Conservation (phyloP, 768 basidiomycete species). For the Thelephora ganbajun region DNA sequence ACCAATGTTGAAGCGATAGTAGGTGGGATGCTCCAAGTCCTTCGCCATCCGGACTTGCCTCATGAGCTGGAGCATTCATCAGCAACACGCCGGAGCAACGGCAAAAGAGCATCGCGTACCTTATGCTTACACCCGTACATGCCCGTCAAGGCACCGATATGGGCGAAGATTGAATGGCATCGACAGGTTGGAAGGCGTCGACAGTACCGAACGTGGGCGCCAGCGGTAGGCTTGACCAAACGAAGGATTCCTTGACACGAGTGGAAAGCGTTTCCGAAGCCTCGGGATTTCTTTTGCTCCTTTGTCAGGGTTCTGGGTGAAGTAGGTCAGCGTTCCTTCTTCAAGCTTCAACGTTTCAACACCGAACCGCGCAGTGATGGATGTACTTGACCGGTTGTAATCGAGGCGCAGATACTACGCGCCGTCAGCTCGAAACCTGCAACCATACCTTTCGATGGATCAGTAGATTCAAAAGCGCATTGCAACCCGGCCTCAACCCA, state of each 20-base stretch:
- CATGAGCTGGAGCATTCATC: slow-evolving; percentile 56
- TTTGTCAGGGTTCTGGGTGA: too few relatives aligned
- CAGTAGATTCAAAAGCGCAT: too few relatives aligned
- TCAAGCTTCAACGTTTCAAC: slow-evolving; percentile 3
- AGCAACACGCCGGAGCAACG: not conserved
- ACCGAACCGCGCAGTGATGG: not conserved
- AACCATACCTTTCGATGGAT: slow-evolving; percentile 77
- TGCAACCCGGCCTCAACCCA: too few relatives aligned
- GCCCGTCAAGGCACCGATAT: slow-evolving; percentile 95
- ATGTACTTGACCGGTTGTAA: slow-evolving; percentile 86
- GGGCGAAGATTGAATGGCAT: slow-evolving; percentile 95
- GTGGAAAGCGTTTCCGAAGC: slow-evolving; percentile 99
- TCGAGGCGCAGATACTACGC: slow-evolving; percentile 79
- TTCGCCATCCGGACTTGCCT: slow-evolving; percentile 99
- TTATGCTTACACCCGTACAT: slow-evolving; percentile 99
- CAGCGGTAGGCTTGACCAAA: slow-evolving; percentile 95
- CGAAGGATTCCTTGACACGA: slow-evolving; percentile 95
- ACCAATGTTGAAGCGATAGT: slow-evolving; percentile 98
- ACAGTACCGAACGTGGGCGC: slow-evolving; percentile 97
- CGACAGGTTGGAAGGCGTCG: slow-evolving; percentile 97
- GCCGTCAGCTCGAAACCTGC: not conserved
- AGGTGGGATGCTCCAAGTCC: slow-evolving; percentile 95
- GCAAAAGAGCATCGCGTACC: slow-evolving; percentile 24
- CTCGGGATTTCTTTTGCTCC: slow-evolving; percentile 98
- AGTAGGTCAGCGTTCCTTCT: slow-evolving; percentile 76